Evolutionary conservation across 2,329 filamentous ascomycete genomes (phyloP), one percentile per base, ranked within the genome.

Genomic region (Fusarium mangiferae): DNA sequence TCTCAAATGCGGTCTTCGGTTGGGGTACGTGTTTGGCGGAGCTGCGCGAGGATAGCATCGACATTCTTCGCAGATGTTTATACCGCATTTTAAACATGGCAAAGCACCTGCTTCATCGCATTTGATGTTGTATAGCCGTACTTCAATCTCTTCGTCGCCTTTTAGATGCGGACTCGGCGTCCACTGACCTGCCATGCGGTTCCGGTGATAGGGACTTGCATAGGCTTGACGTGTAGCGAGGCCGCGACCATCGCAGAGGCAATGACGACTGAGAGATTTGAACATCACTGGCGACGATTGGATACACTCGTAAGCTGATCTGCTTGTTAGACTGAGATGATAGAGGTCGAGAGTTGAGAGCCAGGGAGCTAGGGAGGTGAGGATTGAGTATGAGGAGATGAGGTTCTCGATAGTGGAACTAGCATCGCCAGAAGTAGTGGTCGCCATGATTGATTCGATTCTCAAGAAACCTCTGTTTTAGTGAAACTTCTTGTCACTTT

Each of bases 31-130:
- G 12, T 0, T 36, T 9, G 52, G 35, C 1, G 60, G 65, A 14
- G 62, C 42, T 18, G 51, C 66, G 1, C 74, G 72, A 1, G 65
- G 68, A 44, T 73, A 76, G 7, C 41, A 68, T 4, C 72, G 66
- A 2, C 74, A 76, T 62, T 76, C 74, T 3, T 76, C 74, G 9
- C 74, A 76, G 5, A 76, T 13, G 24, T 76, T 76, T 24, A 76
- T 56, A 5, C 56, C 61, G 12, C 72, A 76, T 26, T 68, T 75
- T 3, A 68, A 13, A 17, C 74, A 76, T 1, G 74, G 66, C 0
- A 76, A 39, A 2, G 66, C 69, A 1, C 44, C 59, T 1, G 72
- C 49, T 9, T 75, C 63, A 22, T 68, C 72, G 11, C 74, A 76
- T 13, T 65, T 62, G 17, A 35, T 7, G 3, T 67, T 68, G 18